These are phyloP conservation scores for Juncus effusus DNA, from an alignment of 176 grass and related monocot genomes.

Conservation along the genomic window DNA sequence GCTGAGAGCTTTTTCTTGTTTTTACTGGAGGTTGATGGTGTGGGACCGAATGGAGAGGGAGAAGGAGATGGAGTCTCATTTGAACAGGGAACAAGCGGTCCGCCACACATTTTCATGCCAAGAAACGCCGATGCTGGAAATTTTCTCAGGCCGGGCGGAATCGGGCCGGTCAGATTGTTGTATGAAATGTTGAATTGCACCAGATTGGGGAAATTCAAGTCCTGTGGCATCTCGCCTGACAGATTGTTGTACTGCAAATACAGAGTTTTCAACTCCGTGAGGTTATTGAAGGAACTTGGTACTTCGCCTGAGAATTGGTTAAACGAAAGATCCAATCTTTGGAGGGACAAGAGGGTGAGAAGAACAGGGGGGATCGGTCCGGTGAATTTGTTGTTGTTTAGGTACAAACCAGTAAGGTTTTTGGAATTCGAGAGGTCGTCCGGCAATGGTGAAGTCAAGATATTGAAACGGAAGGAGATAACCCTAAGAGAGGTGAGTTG, in stretches of 20 bases:
- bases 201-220: slow-evolving; percentile 13
- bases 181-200: slow-evolving; percentile 22
- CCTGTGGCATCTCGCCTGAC: slow-evolving; percentile 19
- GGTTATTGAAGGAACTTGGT: slow-evolving; percentile 4
- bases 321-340: slow-evolving; percentile 21
- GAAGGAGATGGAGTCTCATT: slow-evolving; percentile 13
- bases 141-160: slow-evolving; percentile 18
- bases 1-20: background rate
- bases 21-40: background rate
- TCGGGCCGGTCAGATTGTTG: slow-evolving; percentile 14
- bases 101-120: slow-evolving; percentile 21
- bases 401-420: slow-evolving; percentile 14
- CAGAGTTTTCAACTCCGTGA: slow-evolving; percentile 11
- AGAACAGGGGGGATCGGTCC: slow-evolving; percentile 6
- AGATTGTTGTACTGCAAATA: slow-evolving; percentile 17
- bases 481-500: slow-evolving; percentile 16
- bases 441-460: slow-evolving; percentile 21
- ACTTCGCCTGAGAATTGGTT: slow-evolving; percentile 15
- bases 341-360: slow-evolving; percentile 8
- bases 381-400: slow-evolving; percentile 20
- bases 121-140: slow-evolving; percentile 26
- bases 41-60: background rate
- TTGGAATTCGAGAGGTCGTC: slow-evolving; percentile 3
- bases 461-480: slow-evolving; percentile 11
- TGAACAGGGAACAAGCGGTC: slow-evolving; percentile 13